A percentile compares a stretch with the other conserved stretches of the same genome.
phyloP scores from a whole-genome alignment of 257 asterid genomes.

The Craterostigma plantagineum region DNA sequence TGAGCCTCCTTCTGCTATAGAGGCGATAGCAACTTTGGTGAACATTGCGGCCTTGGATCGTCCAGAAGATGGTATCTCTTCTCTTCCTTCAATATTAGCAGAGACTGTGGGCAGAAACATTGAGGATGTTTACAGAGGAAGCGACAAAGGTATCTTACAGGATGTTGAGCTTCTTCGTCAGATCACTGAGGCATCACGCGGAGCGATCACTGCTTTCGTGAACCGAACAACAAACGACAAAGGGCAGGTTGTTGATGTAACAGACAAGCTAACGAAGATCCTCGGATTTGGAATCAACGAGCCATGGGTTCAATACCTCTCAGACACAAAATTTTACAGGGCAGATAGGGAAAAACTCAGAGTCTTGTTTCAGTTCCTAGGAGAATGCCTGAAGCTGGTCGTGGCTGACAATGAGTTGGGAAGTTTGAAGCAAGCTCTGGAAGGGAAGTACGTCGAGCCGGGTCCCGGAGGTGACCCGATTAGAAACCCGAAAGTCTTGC shows the following conservation, averaged over 20 bases:
- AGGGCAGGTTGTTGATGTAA: conserved; percentile 76
- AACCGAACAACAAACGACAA: conserved; percentile 53
- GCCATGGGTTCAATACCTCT: conserved; percentile 75
- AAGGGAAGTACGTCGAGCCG: conserved; percentile 89
- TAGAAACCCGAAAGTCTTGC: conserved; percentile 87
- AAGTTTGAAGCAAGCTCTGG: conserved; percentile 80
- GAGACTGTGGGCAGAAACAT: conserved; percentile 61
- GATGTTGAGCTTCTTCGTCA: conserved; percentile 83
- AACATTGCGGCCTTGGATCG: conserved; percentile 88
- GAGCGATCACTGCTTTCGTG: conserved; percentile 58
- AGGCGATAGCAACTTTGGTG: conserved; percentile 84
- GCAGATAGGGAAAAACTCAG: conserved; percentile 83
- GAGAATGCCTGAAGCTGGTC: conserved; percentile 68
- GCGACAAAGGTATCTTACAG: conserved; percentile 55
- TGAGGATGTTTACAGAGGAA: conserved; percentile 71
- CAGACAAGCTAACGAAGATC: conserved; percentile 45
- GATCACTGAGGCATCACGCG: conserved; percentile 80
- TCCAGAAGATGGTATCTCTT: conserved; percentile 58
- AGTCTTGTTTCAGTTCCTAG: conserved; percentile 49
- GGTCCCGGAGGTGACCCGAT: conserved; percentile 99
- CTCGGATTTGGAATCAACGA: conserved; percentile 84
- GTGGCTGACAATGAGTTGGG: conserved; percentile 95
- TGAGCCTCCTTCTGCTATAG: conserved; percentile 96
- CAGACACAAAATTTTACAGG: conserved; percentile 61
- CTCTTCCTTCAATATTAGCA: conserved; percentile 66